Percentiles rank a stretch among this genome's conserved stretches.
These are phyloP conservation scores for Taphrina pruni DNA, from an alignment of 1,139 yeast species.

Conservation along the genomic window DNA sequence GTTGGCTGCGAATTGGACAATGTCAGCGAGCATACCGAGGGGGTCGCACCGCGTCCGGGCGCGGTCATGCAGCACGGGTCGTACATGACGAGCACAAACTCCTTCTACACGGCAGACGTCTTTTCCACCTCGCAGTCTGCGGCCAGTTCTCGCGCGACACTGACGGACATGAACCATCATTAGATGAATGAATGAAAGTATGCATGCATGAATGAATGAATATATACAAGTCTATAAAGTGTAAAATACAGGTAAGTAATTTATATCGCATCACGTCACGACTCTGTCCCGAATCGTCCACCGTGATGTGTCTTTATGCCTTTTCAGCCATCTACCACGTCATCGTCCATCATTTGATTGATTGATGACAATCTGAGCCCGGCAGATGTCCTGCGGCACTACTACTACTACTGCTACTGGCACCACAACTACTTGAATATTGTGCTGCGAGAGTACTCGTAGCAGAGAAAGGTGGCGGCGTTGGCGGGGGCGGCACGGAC, in stretches of 20 bases:
- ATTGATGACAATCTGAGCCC: too few relatives aligned
- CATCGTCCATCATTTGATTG: too few relatives aligned
- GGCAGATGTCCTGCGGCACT: too few relatives aligned
- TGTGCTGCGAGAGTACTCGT: slow-evolving; percentile 60
- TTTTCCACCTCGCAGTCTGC: slow-evolving; percentile 5
- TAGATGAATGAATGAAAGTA: neutral
- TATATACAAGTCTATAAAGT: slow-evolving; percentile 14
- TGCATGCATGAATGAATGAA: too few relatives aligned
- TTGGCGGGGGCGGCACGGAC: slow-evolving; percentile 93
- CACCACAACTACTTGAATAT: slow-evolving; percentile 12
- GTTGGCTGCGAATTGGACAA: neutral
- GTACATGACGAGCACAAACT: slow-evolving; percentile 17
- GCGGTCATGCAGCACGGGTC: slow-evolving; percentile 10
- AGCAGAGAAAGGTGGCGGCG: slow-evolving; percentile 92
- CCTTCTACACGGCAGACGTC: slow-evolving; percentile 20
- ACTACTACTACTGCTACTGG: too few relatives aligned
- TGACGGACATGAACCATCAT: slow-evolving; percentile 7
- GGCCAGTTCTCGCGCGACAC: slow-evolving; percentile 8
- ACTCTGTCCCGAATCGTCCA: too few relatives aligned
- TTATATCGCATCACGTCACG: neutral
- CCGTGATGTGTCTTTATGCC: too few relatives aligned
- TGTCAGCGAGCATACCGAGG: neutral
- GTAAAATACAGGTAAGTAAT: slow-evolving; percentile 2
- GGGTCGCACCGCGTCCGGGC: neutral
- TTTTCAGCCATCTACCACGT: too few relatives aligned